Evolutionary conservation across 768 basidiomycete genomes (phyloP), one percentile per base, ranked within the genome.

Genomic region (Albatrellus ellisii): DNA sequence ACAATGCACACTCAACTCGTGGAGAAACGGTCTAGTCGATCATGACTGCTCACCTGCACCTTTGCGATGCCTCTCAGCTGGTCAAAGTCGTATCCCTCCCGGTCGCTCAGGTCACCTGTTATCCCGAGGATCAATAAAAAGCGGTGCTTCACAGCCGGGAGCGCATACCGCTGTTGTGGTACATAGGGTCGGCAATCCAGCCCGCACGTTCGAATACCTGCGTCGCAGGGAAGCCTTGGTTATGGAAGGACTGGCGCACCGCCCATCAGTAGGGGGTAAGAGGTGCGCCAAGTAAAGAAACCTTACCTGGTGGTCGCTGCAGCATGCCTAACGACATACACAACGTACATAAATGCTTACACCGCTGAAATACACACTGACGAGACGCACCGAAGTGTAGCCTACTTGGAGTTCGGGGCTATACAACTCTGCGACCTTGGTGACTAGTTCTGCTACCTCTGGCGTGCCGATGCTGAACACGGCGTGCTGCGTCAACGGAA

Each of bases 151-250:
- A 34, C n/a, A 24, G 26, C 6, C 24, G 14, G 22, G 27, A n/a
- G 14, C n/a, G 27, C 48, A 22, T 46, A 76, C 81, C 78, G 53
- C 78, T 79, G 56, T 85, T 87, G 58, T 89, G 85, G 55, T 89
- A 90, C 79, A 84, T 85, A 8, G 87, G 87, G 57, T 90, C 89
- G 14, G 69, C 77, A 54, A 95, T 89, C 8, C 73, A 75, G 5
- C 87, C 89, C 0, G 79, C 83, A 34, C 87, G 77, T 54, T 92
- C 90, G 53, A 90, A 94, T 14, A 94, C 74, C 50, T 87, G 82
- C 0, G 86, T 86, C 0, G 90, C 72, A 6, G 89, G 77, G 66
- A 78, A 92, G 12, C 89, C 91, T 53, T 80, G 77, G 40, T 79
- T 63, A 46, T 81, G 71, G 72, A 88, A 87, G 26, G 80, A 79